Percentiles rank a stretch among this genome's conserved stretches.
Evolutionary conservation across 306 rosid genomes (phyloP).

Genomic region (Vigna hirtella): DNA sequence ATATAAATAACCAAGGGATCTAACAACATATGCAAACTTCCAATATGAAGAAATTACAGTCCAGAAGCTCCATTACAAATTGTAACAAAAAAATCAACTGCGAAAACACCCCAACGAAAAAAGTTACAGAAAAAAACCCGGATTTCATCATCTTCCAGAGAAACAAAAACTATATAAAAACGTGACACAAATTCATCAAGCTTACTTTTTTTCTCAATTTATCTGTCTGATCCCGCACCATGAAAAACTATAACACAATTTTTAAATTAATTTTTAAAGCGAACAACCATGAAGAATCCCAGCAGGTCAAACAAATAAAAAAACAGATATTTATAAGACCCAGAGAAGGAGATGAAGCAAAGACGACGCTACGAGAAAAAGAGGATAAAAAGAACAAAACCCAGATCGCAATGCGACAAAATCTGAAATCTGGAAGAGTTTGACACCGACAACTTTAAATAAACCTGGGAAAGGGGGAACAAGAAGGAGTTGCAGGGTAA

Average conservation of each 20-base stretch:
- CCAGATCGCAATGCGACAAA: slow-evolving; percentile 43
- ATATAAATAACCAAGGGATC: slow-evolving; percentile 50
- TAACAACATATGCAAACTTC: slow-evolving; percentile 39
- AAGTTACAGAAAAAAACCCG: slow-evolving; percentile 29
- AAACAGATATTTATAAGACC: neutral
- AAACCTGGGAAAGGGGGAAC: slow-evolving; percentile 48
- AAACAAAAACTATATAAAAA: slow-evolving; percentile 20
- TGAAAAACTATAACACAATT: neutral
- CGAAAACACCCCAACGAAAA: slow-evolving; percentile 37
- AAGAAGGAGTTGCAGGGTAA: neutral
- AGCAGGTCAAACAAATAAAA: neutral
- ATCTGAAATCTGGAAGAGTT: slow-evolving; percentile 23
- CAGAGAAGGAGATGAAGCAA: slow-evolving; percentile 23
- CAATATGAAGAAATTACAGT: slow-evolving; percentile 1
- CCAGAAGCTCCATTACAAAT: slow-evolving; percentile 27
- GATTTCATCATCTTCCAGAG: slow-evolving; percentile 43
- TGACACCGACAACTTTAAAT: slow-evolving; percentile 29
- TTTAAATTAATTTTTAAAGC: neutral
- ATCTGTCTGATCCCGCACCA: slow-evolving; percentile 26
- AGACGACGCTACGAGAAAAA: slow-evolving; percentile 35
- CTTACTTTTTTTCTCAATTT: neutral
- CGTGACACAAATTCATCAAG: slow-evolving; percentile 20
- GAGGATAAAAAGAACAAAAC: slow-evolving; percentile 54
- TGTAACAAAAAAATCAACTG: slow-evolving; percentile 21
- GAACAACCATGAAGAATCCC: slow-evolving; percentile 12